Evolutionary conservation across 148 eudicot species (phyloP).

Genomic region (Arbutus unedo): DNA sequence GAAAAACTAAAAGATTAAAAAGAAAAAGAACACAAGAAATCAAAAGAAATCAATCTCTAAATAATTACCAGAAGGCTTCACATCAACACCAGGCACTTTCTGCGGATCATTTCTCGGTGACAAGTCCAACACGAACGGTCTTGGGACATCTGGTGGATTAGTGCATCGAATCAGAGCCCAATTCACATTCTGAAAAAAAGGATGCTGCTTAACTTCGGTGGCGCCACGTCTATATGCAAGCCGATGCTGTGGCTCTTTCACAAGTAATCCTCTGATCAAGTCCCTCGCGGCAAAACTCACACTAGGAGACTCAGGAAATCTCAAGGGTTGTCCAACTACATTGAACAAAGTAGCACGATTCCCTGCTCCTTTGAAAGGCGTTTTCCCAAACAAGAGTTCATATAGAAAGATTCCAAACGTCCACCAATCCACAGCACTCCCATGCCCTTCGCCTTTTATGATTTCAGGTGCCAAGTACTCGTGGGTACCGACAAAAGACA

Average conservation of each 20-base stretch:
- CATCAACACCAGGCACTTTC: constrained; percentile 42
- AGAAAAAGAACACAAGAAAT: constrained; percentile 19
- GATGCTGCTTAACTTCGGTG: constrained; percentile 91
- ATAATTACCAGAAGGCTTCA: constrained; percentile 69
- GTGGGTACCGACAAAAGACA: constrained; percentile 97
- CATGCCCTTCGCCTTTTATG: constrained; percentile 91
- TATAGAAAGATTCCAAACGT: constrained; percentile 86
- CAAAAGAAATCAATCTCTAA: constrained; percentile 86
- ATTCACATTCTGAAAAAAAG: constrained; percentile 87
- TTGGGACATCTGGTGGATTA: constrained; percentile 74
- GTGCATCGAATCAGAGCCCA: constrained; percentile 96
- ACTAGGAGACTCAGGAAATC: constrained; percentile 66
- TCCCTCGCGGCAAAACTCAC: constrained; percentile 96
- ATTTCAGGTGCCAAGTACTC: constrained; percentile 93
- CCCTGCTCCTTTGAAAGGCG: constrained; percentile 78
- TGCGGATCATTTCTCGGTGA: constrained; percentile 2
- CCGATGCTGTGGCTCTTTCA: constrained; percentile 90
- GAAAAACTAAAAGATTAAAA: neutral
- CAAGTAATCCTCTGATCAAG: constrained; percentile 77
- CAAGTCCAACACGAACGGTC: constrained; percentile 23
- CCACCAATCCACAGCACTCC: constrained; percentile 99
- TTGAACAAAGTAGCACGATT: constrained; percentile 85
- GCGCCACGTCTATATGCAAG: constrained; percentile 95
- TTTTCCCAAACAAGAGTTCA: constrained; percentile 74
- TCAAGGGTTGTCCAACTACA: constrained; percentile 84